phyloP scores from a whole-genome alignment of 306 rosid genomes.

The Pyrus communis region DNA sequence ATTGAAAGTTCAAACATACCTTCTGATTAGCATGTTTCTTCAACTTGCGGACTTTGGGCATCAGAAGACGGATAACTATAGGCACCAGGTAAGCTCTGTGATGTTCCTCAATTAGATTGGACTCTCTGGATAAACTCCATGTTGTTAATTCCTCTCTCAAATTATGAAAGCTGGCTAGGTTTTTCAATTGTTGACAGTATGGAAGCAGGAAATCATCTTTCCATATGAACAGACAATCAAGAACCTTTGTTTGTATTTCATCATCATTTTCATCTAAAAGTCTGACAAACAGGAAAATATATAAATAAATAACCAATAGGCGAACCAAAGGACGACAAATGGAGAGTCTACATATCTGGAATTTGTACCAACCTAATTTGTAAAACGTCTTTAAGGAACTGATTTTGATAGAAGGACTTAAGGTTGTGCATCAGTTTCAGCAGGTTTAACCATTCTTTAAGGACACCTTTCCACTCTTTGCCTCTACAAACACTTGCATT shows the following conservation, averaged over 20 bases:
- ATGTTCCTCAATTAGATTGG: constrained; percentile 47
- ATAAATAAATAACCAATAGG: neutral
- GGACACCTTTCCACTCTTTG: constrained; percentile 76
- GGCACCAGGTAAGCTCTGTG: constrained; percentile 73
- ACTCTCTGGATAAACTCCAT: constrained; percentile 81
- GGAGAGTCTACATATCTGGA: neutral
- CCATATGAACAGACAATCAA: constrained; percentile 78
- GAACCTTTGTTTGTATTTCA: constrained; percentile 73
- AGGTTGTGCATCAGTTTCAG: constrained; percentile 68
- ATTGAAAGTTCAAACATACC: constrained; percentile 32
- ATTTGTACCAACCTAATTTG: constrained; percentile 55
- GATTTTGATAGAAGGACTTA: constrained; percentile 49
- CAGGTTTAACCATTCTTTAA: constrained; percentile 92
- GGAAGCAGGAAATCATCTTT: constrained; percentile 63
- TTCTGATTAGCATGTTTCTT: constrained; percentile 81
- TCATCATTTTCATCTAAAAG: constrained; percentile 85
- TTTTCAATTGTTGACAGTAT: constrained; percentile 63
- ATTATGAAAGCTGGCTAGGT: constrained; percentile 45
- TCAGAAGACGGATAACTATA: constrained; percentile 64
- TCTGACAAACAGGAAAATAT: constrained; percentile 33
- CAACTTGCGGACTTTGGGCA: constrained; percentile 82
- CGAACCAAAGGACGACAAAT: neutral
- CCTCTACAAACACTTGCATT: constrained; percentile 63
- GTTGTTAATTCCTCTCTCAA: constrained; percentile 80
- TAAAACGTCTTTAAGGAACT: constrained; percentile 69